Evolutionary conservation across 306 rosid species (phyloP), one percentile per base, ranked within the genome.

Genomic region (Begonia fuchsioides): DNA sequence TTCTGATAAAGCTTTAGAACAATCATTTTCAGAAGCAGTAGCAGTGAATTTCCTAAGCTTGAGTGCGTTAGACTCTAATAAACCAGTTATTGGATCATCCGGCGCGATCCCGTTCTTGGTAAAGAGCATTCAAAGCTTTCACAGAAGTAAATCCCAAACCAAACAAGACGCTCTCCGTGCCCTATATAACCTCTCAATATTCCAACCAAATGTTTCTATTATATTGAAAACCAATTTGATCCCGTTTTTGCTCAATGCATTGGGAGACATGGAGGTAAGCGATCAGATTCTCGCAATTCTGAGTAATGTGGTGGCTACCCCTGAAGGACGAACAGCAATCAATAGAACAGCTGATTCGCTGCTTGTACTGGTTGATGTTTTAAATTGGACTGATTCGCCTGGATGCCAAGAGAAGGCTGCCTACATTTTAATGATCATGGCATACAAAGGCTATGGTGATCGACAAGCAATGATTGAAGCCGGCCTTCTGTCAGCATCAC

Each of bases 341-440:
- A 73, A 86, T 16, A 54, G 32, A 11, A 77, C 68, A 6, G 63
- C 45, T 0, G 93, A 79, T 53, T 69, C 80, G 1, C 67, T 92
- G 40, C 48, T 76, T 8, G 39, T 69, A 41, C 56, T 92, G 59
- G 69, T 82, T 14, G 98, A 92, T 72, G 83, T 69, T 1, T 69
- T 92, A 73, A 73, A 65, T 50, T 92, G 98, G 98, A 78, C 64
- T 1, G 98, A 92, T 64, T 92, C 94, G 0, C 83, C 96, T 0
- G 76, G 64, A 15, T 85, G 98, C 65, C 98, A 92, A 74, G 98
- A 92, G 73, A 92, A 79, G 51, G 79, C 81, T 0, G 77, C 93
- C 1, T 92, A 92, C 74, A 74, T 92, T 61, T 70, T 92, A 69
- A 92, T 92, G 98, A 60, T 85, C 10, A 79, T 92, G 96, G 96